Conservation (phyloP, 192 early-diverging fungal species). For the Kappamyces sp. region DNA sequence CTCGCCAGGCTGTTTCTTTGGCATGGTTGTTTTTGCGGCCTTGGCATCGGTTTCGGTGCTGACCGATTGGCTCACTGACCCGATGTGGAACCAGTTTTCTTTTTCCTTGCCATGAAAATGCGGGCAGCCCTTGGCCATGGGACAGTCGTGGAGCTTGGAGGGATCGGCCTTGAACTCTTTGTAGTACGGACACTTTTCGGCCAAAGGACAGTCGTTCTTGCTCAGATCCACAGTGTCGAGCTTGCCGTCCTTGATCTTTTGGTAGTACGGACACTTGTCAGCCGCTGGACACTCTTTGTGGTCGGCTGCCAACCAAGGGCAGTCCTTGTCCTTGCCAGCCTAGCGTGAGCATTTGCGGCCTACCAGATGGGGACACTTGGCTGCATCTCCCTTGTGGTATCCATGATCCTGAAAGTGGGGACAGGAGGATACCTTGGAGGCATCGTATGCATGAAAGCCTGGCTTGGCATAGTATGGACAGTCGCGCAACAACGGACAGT, state of each 20-base stretch:
- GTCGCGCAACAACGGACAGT: constrained; percentile 25
- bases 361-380: too few relatives aligned
- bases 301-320: constrained; percentile 4
- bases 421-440: too few relatives aligned
- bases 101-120: constrained; percentile 22
- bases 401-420: too few relatives aligned
- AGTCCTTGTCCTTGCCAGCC: too few relatives aligned
- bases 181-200: constrained; percentile 37
- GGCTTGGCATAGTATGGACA: constrained; percentile 26
- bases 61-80: too few relatives aligned
- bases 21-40: too few relatives aligned
- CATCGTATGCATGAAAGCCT: neutral
- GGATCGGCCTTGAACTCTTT: constrained; percentile 25
- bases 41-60: too few relatives aligned
- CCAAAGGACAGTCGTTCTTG: constrained; percentile 27
- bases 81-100: too few relatives aligned
- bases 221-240: constrained; percentile 19
- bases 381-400: too few relatives aligned
- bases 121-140: constrained; percentile 23
- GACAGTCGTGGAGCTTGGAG: constrained; percentile 16
- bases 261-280: constrained; percentile 31
- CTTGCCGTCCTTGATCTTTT: constrained; percentile 32
- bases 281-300: constrained; percentile 26
- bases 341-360: too few relatives aligned
- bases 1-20: too few relatives aligned